Evolutionary conservation across 208 protist genomes (phyloP), one percentile per base, ranked within the genome.

Genomic region (Phytomonas sp.): DNA sequence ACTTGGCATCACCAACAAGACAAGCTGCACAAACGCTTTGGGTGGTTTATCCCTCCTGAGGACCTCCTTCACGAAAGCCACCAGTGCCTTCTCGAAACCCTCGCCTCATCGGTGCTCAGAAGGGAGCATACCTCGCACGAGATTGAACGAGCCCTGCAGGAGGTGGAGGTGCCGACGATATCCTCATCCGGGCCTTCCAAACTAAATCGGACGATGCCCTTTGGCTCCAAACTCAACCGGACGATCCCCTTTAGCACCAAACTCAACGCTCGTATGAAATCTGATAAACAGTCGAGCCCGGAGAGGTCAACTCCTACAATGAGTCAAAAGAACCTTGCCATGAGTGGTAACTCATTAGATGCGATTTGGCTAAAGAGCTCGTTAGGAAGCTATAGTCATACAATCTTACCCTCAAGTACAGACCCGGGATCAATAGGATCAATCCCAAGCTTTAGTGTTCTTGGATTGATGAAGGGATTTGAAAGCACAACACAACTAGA

Each of bases 21-120:
- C 12, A 71, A 73, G 1, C 31, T 78, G 23, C 81, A 87, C 69
- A 36, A n/a, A 4, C 76, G 75, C 26, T 87, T 85, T 67, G 84
- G 87, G 32, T 95, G 89, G 87, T 92, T 89, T 69, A 93, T 95
- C 16, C 76, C 85, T 12, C 85, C 89, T 0, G 80, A 91, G 60
- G 73, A 85, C 69, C 73, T 95, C 1, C 81, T 95, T 37, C 77
- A 78, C 69, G 80, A 90, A 32, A 92, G 85, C 67, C 89, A 95
- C 36, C 78, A 78, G n/a, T 76, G 87, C 3, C 70, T 95, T 32
- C 69, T 95, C 19, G 61, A 76, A 30, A 82, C 81, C 3, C 71
- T 95, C 61, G 82, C 86, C 40, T 71, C 60, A 16, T 83, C 89
- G 12, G 87, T 93, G 36, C 70, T 93, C 34, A 69, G 72, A 16